A percentile compares a stretch with the other conserved stretches of the same genome.
Evolutionary conservation across 257 asterid genomes (phyloP).

Genomic region (Salvia miltiorrhiza): DNA sequence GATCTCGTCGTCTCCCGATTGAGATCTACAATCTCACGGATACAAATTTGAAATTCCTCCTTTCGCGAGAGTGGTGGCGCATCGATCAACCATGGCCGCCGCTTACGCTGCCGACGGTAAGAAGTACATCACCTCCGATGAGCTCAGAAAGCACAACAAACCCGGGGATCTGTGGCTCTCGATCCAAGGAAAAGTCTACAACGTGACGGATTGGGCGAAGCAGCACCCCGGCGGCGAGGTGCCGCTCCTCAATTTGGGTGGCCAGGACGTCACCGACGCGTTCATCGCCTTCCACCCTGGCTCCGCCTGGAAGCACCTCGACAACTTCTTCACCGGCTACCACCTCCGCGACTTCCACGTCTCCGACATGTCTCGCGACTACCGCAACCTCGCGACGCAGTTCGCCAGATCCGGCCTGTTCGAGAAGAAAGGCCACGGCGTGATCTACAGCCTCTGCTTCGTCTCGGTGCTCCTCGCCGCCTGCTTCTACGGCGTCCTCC

Average conservation of each 20-base stretch:
- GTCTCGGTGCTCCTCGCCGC: conserved; percentile 21
- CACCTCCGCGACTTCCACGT: conserved; percentile 31
- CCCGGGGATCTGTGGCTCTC: conserved; percentile 48
- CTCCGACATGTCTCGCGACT: conserved; percentile 41
- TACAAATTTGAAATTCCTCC: background rate
- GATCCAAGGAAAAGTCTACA: conserved; percentile 48
- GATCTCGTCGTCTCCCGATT: background rate
- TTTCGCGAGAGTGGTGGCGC: background rate
- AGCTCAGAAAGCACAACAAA: conserved; percentile 40
- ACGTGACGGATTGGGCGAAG: conserved; percentile 45
- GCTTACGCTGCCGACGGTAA: background rate
- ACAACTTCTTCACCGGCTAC: conserved; percentile 34
- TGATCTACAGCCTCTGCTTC: conserved; percentile 23
- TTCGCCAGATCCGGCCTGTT: conserved; percentile 31
- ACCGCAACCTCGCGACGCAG: conserved; percentile 23
- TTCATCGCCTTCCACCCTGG: conserved; percentile 53
- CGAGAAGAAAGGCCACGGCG: conserved; percentile 44
- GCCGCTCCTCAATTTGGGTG: conserved; percentile 33
- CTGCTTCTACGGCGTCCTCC: conserved; percentile 32
- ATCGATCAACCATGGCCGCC: background rate
- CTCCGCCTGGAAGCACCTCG: conserved; percentile 37
- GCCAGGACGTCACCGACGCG: conserved; percentile 53
- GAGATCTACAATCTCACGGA: background rate
- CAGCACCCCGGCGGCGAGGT: conserved; percentile 50
- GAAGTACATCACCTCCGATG: conserved; percentile 40